phyloP scores from a whole-genome alignment of 1,284 basidiomycete genomes.

The Sporisorium graminicola region DNA sequence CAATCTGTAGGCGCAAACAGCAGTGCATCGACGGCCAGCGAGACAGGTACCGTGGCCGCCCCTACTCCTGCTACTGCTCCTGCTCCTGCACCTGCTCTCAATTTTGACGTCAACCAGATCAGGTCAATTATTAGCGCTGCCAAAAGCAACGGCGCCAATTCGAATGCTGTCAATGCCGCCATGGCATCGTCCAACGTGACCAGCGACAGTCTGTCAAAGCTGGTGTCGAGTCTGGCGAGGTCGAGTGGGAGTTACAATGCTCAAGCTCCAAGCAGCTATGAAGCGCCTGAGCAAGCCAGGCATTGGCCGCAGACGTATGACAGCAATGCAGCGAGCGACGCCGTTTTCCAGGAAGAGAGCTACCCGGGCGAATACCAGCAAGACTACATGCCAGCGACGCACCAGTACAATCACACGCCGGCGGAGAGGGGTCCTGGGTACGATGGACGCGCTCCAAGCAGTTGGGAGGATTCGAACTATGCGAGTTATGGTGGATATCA shows the following conservation, averaged over 20 bases:
- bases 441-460: neutral
- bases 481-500: neutral
- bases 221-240: constrained; percentile 31
- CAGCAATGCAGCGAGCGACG: neutral
- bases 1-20: constrained; percentile 4
- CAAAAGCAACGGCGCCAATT: constrained; percentile 10
- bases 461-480: constrained; percentile 9
- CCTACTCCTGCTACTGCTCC: constrained; percentile 7
- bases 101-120: constrained; percentile 27
- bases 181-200: constrained; percentile 12
- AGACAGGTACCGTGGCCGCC: neutral
- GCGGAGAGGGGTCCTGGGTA: neutral
- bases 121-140: constrained; percentile 30
- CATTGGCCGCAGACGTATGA: constrained; percentile 12
- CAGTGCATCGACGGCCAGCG: neutral
- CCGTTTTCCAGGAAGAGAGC: constrained; percentile 9
- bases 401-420: constrained; percentile 3
- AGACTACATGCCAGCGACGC: constrained; percentile 9
- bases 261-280: neutral
- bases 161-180: constrained; percentile 18
- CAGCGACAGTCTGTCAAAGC: constrained; percentile 18
- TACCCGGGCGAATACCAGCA: constrained; percentile 41
- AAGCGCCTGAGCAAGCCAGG: neutral
- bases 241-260: neutral
- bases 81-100: constrained; percentile 8